These are phyloP conservation scores for Acidomyces sp. DNA, from an alignment of 495 filamentous ascomycete genomes.

Conservation along the genomic window DNA sequence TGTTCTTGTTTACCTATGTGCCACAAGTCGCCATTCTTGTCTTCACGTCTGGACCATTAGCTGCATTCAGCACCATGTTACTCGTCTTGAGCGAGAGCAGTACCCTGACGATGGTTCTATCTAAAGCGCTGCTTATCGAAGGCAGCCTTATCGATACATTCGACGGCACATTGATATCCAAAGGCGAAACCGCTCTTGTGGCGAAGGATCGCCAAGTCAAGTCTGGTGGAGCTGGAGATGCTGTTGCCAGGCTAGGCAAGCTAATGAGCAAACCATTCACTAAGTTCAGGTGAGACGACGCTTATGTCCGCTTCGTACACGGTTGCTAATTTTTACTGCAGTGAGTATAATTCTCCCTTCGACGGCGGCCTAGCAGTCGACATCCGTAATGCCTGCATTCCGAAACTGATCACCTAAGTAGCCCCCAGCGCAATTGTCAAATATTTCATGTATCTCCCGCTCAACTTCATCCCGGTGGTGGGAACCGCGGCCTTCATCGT, in stretches of 20 bases:
- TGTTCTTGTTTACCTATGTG: slow-evolving; percentile 86
- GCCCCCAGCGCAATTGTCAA: no score
- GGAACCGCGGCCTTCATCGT: slow-evolving; percentile 70
- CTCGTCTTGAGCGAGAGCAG: slow-evolving; percentile 74
- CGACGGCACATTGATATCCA: slow-evolving; percentile 46
- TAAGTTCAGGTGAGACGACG: slow-evolving; percentile 50
- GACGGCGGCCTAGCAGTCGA: no score
- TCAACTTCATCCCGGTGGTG: slow-evolving; percentile 84
- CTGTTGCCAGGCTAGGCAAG: slow-evolving; percentile 61
- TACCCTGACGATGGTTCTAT: slow-evolving; percentile 59
- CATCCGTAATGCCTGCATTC: no score
- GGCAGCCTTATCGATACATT: slow-evolving; percentile 82
- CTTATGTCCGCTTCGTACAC: no score
- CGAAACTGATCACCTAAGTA: no score
- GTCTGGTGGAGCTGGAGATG: slow-evolving; percentile 35
- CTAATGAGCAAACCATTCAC: slow-evolving; percentile 55
- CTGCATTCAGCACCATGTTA: slow-evolving; percentile 60
- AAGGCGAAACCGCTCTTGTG: slow-evolving; percentile 40
- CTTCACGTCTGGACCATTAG: slow-evolving; percentile 75
- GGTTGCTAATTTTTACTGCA: no score
- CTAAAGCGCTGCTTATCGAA: slow-evolving; percentile 61
- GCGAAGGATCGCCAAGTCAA: slow-evolving; percentile 60
- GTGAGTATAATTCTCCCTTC: no score
- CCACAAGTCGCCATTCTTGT: slow-evolving; percentile 72
- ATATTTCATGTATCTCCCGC: slow-evolving; percentile 70